These are phyloP conservation scores for Umbellularia californica DNA, from an alignment of 164 flowering plant species.

Conservation along the genomic window DNA sequence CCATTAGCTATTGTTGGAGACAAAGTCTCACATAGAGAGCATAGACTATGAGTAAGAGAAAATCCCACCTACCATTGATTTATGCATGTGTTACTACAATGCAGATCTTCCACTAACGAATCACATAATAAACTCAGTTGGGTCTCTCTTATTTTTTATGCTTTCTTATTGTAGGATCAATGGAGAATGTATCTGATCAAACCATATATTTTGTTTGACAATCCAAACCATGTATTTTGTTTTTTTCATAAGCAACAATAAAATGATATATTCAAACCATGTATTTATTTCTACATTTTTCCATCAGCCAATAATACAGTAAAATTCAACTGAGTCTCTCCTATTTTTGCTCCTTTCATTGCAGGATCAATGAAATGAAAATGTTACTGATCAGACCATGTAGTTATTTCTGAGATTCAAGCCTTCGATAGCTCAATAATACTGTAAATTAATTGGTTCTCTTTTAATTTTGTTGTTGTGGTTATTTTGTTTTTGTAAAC, in stretches of 20 bases:
- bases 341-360: neutral
- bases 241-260: no score
- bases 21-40: slow-evolving; percentile 78
- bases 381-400: no score
- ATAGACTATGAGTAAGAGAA: slow-evolving; percentile 77
- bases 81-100: neutral
- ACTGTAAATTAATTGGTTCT: neutral
- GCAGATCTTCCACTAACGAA: neutral
- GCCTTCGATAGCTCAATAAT: neutral
- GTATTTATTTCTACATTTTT: neutral
- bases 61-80: neutral
- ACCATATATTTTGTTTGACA: no score
- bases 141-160: neutral
- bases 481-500: no score
- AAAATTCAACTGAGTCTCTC: neutral
- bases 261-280: neutral
- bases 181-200: no score
- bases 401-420: neutral
- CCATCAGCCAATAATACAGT: neutral
- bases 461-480: neutral
- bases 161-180: neutral
- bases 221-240: neutral
- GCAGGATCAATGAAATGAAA: no score
- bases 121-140: neutral
- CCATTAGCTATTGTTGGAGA: slow-evolving; percentile 82